A percentile compares a stretch with the other conserved stretches of the same genome.
Conservation (phyloP, 345 rosid species). For the Combretum micranthum region DNA sequence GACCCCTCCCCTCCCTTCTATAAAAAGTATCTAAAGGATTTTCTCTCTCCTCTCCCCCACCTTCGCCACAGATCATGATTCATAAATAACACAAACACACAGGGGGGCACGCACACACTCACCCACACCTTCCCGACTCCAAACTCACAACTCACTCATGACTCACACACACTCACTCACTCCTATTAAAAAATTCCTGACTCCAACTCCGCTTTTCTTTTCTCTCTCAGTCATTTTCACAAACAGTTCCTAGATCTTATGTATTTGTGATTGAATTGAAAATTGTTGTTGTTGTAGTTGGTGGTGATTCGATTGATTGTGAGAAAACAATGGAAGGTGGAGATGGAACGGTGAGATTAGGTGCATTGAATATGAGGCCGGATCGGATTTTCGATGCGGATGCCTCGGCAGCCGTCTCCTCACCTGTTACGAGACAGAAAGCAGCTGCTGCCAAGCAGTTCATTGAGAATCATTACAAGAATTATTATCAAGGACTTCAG, state of each 20-base stretch:
- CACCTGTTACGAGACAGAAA: slow-evolving; percentile 93
- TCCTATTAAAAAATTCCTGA: no score
- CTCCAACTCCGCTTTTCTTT: no score
- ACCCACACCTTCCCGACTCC: no score
- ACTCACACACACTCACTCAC: neutral
- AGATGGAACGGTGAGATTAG: slow-evolving; percentile 75
- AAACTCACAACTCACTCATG: no score
- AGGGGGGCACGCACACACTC: no score
- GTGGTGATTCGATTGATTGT: neutral
- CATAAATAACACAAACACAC: neutral
- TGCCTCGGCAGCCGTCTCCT: slow-evolving; percentile 76
- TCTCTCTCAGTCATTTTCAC: slow-evolving; percentile 17
- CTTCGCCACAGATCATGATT: slow-evolving; percentile 3
- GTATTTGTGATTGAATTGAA: neutral
- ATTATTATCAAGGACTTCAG: slow-evolving; percentile 83
- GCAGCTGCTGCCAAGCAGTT: slow-evolving; percentile 98
- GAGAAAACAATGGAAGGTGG: slow-evolving; percentile 70
- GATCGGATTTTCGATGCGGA: slow-evolving; percentile 46
- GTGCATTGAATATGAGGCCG: slow-evolving; percentile 51
- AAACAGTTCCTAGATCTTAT: slow-evolving; percentile 1
- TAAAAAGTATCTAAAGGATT: slow-evolving; percentile 15
- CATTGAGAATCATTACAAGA: slow-evolving; percentile 95
- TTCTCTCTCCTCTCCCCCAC: slow-evolving; percentile 1
- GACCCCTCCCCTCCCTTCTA: slow-evolving; percentile 3
- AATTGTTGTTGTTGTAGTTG: neutral